phyloP scores from a whole-genome alignment of 139 green algal genomes.

The Astrephomene gubernaculifera region DNA sequence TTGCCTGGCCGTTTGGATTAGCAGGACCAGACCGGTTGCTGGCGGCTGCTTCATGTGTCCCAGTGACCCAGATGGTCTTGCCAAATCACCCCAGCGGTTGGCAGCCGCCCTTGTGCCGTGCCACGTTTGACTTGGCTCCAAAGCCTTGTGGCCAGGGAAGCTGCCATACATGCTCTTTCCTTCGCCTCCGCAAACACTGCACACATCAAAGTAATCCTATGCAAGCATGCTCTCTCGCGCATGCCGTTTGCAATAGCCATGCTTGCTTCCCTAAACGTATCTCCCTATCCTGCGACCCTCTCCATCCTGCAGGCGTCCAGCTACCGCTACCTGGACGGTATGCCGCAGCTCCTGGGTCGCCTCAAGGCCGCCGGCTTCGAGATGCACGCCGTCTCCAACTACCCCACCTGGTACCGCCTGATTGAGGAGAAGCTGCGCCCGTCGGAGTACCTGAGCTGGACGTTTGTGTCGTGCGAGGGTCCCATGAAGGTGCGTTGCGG shows the following conservation, averaged over 20 bases:
- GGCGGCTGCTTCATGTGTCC: constrained; percentile 3
- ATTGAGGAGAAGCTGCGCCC: constrained; percentile 88
- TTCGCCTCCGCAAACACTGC: no score
- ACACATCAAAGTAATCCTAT: no score
- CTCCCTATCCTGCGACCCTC: neutral
- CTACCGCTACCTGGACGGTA: constrained; percentile 88
- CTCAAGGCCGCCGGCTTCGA: constrained; percentile 68
- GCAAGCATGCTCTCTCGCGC: no score
- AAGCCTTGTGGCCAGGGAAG: neutral
- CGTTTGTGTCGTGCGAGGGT: constrained; percentile 85
- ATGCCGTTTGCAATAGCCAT: neutral
- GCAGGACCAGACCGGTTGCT: constrained; percentile 53
- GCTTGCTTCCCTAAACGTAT: neutral
- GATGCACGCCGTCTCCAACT: constrained; percentile 85
- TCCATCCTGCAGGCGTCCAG: constrained; percentile 19
- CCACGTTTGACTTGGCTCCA: no score
- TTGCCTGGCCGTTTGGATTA: no score
- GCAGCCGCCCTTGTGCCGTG: neutral
- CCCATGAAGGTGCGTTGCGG: constrained; percentile 60
- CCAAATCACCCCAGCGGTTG: neutral
- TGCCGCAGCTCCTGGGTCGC: constrained; percentile 74
- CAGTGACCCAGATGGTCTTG: constrained; percentile 27
- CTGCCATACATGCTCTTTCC: no score
- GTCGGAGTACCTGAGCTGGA: constrained; percentile 82
- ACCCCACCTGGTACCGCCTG: constrained; percentile 78